Percentiles rank a stretch among this genome's conserved stretches.
phyloP scores from a whole-genome alignment of 2,329 filamentous ascomycete genomes.

The Aspergillus aculeatus region DNA sequence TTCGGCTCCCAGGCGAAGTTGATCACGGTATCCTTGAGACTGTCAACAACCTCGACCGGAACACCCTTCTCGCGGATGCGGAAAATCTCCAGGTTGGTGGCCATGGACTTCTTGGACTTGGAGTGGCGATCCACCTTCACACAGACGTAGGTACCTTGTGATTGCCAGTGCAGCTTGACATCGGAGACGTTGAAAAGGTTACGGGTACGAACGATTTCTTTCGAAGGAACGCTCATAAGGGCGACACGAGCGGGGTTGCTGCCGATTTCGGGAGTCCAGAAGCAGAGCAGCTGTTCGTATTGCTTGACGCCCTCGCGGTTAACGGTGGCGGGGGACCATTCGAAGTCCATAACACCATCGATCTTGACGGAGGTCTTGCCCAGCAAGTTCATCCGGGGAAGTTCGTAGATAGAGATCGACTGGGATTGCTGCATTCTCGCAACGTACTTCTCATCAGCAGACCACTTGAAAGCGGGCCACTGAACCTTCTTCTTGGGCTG shows the following conservation, averaged over 20 bases:
- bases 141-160: slow-evolving; percentile 86
- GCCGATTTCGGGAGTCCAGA: slow-evolving; percentile 97
- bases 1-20: slow-evolving; percentile 99
- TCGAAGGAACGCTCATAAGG: slow-evolving; percentile 92
- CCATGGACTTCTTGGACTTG: slow-evolving; percentile 97
- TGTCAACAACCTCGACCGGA: slow-evolving; percentile 95
- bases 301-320: slow-evolving; percentile 81
- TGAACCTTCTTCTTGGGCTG: slow-evolving; percentile 86
- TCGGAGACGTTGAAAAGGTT: slow-evolving; percentile 98
- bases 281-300: slow-evolving; percentile 95
- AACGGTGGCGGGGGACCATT: slow-evolving; percentile 86
- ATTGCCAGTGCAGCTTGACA: slow-evolving; percentile 98
- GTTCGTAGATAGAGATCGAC: slow-evolving; percentile 87
- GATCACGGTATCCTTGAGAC: slow-evolving; percentile 96
- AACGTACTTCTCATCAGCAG: slow-evolving; percentile 93
- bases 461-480: slow-evolving; percentile 99
- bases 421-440: slow-evolving; percentile 84
- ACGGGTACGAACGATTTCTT: slow-evolving; percentile 87
- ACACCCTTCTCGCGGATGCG: slow-evolving; percentile 96
- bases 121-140: slow-evolving; percentile 99
- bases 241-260: slow-evolving; percentile 97
- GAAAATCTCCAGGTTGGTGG: slow-evolving; percentile 98
- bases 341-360: slow-evolving; percentile 94
- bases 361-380: slow-evolving; percentile 94
- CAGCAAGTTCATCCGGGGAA: slow-evolving; percentile 83